These are phyloP conservation scores for Amanita muscaria DNA, from an alignment of 768 basidiomycete genomes.

Conservation along the genomic window DNA sequence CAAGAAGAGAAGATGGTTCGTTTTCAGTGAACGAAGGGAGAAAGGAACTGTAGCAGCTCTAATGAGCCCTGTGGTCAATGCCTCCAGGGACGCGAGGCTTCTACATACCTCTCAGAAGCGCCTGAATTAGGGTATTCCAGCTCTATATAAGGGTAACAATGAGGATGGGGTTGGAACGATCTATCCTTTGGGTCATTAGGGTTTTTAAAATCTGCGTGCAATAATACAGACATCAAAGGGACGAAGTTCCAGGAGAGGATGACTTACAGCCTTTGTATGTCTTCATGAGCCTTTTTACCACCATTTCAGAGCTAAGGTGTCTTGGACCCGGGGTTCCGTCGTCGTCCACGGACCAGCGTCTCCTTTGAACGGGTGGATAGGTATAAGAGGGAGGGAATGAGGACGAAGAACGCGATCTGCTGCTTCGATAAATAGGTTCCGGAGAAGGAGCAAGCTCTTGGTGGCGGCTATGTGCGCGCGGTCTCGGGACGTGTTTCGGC, in stretches of 20 bases:
- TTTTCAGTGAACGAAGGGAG: neutral
- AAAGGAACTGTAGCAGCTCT: conserved; percentile 6
- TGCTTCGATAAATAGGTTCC: conserved; percentile 48
- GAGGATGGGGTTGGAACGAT: conserved; percentile 54
- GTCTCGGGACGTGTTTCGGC: conserved; percentile 30
- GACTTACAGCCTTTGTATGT: conserved; percentile 63
- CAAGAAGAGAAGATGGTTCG: neutral
- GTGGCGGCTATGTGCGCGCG: conserved; percentile 37
- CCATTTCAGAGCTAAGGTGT: conserved; percentile 56
- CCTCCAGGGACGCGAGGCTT: conserved; percentile 3
- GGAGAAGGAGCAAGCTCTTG: conserved; percentile 33
- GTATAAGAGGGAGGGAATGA: conserved; percentile 32
- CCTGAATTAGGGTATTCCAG: conserved; percentile 72
- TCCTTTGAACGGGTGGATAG: conserved; percentile 27
- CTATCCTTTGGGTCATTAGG: conserved; percentile 52
- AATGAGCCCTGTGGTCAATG: conserved; percentile 9
- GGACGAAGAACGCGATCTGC: conserved; percentile 61
- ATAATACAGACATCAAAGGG: conserved; percentile 15
- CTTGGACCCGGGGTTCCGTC: conserved; percentile 41
- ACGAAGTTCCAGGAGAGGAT: neutral
- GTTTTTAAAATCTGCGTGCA: conserved; percentile 57
- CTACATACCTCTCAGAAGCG: conserved; percentile 56
- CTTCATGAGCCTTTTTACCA: conserved; percentile 54
- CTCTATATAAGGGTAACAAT: conserved; percentile 55
- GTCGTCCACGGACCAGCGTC: conserved; percentile 44